Base-by-base conservation (phyloP, 148 eudicot genomes). In the Cornus kousa region DNA sequence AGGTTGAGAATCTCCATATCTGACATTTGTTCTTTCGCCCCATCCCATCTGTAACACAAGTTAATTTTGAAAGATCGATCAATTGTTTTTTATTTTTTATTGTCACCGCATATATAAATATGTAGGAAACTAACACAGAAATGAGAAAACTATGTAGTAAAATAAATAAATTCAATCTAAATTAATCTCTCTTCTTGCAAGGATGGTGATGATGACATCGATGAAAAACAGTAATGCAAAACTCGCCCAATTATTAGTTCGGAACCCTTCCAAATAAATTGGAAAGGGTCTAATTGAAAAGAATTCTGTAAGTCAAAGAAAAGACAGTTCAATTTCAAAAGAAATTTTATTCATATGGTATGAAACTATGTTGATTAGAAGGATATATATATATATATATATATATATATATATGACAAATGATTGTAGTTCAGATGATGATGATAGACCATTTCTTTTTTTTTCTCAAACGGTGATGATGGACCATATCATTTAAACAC, bases 1-100 rank as follows among this genome's bases (percentile, higher is more conserved):
- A 55, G 86, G 70, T 65, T 82, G 88, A 17, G 86, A 80, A 72
- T 90, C 90, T 40, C 75, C 86, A 77, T 80, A 88, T 81, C 76
- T 76, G 17, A 76, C 68, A 71, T 83, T 78, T 81, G 81, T 68
- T 43, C 86, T 80, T 72, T 86, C 88, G 24, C 70, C 79, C 68
- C 83, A 76, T 22, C 89, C 88, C 79, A 83, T 82, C 93, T 90
- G 84, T 53, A 53, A 3, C 19, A 62, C 64, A 79, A 32, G 65
- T 57, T 55, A 70, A 50, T 8, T 10, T 70, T 14, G 11, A 35
- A 1, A n/a, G 6, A 28, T 74, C 3, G 6, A 28, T 74, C 3
- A 43, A 28, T 28, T 28, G 28, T 28, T 28, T 28, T 28, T 28
- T 28, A 28, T 28, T 28, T 43, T 43, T 74, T 39, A 32, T 24